Percentiles rank a stretch among this genome's conserved stretches.
These are phyloP conservation scores for Lyophyllum semitale DNA, from an alignment of 768 basidiomycete genomes.

Conservation along the genomic window DNA sequence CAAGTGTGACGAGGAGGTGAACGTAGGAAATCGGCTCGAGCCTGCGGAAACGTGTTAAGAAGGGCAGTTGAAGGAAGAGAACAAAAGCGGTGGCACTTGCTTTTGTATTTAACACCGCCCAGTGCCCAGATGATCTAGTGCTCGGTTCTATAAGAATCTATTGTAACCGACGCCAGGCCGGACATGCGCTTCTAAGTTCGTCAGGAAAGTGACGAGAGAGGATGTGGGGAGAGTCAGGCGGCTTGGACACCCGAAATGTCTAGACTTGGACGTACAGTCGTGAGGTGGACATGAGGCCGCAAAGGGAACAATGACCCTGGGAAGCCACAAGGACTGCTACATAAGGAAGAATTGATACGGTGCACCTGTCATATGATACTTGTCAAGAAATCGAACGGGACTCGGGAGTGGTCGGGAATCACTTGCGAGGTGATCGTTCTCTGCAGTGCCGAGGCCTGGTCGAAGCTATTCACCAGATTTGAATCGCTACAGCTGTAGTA, in stretches of 20 bases:
- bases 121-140: background rate
- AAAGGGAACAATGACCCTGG: conserved; percentile 10
- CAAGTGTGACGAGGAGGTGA: background rate
- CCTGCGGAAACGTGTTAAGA: background rate
- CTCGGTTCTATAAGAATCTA: conserved; percentile 15
- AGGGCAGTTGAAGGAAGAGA: background rate
- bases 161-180: conserved; percentile 10
- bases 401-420: background rate
- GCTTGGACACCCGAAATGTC: conserved; percentile 1
- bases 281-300: conserved; percentile 13
- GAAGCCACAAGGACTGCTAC: background rate
- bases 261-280: background rate
- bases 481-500: no score
- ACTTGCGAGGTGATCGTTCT: no score
- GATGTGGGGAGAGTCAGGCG: conserved; percentile 1
- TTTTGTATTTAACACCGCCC: conserved; percentile 6
- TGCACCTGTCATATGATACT: background rate
- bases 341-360: conserved; percentile 6
- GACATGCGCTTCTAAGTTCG: conserved; percentile 9
- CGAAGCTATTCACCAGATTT: no score
- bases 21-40: background rate
- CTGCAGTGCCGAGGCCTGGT: no score
- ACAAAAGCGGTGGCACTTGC: conserved; percentile 8
- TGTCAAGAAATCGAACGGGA: background rate
- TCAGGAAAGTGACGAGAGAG: conserved; percentile 10